Evolutionary conservation across 2,329 filamentous ascomycete species (phyloP), one percentile per base, ranked within the genome.

Genomic region (Emericellopsis atlantica): DNA sequence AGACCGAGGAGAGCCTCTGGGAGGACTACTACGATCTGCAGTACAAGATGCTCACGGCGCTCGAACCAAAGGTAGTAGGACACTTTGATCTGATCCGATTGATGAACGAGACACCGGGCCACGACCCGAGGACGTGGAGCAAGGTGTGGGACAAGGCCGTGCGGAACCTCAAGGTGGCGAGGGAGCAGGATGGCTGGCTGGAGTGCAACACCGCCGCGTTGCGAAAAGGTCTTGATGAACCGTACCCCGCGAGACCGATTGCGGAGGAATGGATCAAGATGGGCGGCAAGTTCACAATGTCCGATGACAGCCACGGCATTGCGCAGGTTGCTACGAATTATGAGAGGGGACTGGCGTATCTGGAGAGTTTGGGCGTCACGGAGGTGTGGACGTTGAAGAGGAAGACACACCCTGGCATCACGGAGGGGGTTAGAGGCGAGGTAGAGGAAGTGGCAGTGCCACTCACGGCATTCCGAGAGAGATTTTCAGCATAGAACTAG

Each of bases 21-120:
- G 78, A 78, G 54, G 76, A 79, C 47, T 98, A 95, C 64, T 96
- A 94, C 57, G 89, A 96, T 58, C 68, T 80, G 49, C 92, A 96
- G 65, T 72, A 74, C 45, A 76, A 79, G 16, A 94, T 98, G 89
- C 68, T 98, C 37, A 60, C 62, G 41, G 68, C 73, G 7, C 60
- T 95, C 47, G 66, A 67, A 49, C 92, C 92, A 26, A 75, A 76
- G 7, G 72, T 98, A 11, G 81, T 98, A 4, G 92, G 89, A 0
- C 92, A 98, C 62, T 94, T 98, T 57, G 92, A 98, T 62, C 74
- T 98, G 16, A 82, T 96, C 41, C 71, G 90, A 11, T 64, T 98
- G 47, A 70, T 92, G 57, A 88, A 84, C 51, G 72, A 77, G 43
- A 69, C 83, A 16, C 81, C 83, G 0, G 74, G 73, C 38, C 59